A percentile compares a stretch with the other conserved stretches of the same genome.
These are phyloP conservation scores for Wilcoxina mikolae DNA, from an alignment of 495 filamentous ascomycete species.

Conservation along the genomic window DNA sequence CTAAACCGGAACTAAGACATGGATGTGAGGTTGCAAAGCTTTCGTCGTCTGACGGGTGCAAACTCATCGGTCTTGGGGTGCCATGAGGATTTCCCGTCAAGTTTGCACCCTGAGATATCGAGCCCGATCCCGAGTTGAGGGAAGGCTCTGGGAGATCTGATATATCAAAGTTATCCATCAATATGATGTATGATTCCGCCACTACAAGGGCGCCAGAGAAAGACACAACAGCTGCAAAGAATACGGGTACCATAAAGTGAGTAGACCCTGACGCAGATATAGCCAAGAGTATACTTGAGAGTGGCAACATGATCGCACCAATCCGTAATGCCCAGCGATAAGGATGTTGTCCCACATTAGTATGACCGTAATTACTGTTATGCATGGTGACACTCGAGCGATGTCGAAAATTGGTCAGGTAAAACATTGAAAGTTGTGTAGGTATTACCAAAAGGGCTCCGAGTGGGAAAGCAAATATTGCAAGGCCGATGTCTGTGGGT, in stretches of 20 bases:
- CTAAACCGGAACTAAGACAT: slow-evolving; percentile 55
- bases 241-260: slow-evolving; percentile 45
- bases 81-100: slow-evolving; percentile 36
- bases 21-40: slow-evolving; percentile 32
- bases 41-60: slow-evolving; percentile 31
- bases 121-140: slow-evolving; percentile 32
- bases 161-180: slow-evolving; percentile 70
- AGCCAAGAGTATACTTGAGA: slow-evolving; percentile 50
- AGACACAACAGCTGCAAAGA: slow-evolving; percentile 51
- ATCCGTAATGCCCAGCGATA: slow-evolving; percentile 51
- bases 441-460: slow-evolving; percentile 55
- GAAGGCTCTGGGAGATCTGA: slow-evolving; percentile 43
- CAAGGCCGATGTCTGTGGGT: slow-evolving; percentile 48
- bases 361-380: slow-evolving; percentile 45
- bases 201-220: slow-evolving; percentile 58
- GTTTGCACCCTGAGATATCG: slow-evolving; percentile 42
- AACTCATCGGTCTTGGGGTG: slow-evolving; percentile 51
- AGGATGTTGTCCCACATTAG: slow-evolving; percentile 51
- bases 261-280: slow-evolving; percentile 44
- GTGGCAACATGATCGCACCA: slow-evolving; percentile 40
- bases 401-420: slow-evolving; percentile 44
- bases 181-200: slow-evolving; percentile 56
- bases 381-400: slow-evolving; percentile 34
- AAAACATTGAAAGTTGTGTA: slow-evolving; percentile 53
- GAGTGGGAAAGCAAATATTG: slow-evolving; percentile 45